Base-by-base conservation (phyloP, 768 basidiomycete genomes). In the Jaapia argillacea region DNA sequence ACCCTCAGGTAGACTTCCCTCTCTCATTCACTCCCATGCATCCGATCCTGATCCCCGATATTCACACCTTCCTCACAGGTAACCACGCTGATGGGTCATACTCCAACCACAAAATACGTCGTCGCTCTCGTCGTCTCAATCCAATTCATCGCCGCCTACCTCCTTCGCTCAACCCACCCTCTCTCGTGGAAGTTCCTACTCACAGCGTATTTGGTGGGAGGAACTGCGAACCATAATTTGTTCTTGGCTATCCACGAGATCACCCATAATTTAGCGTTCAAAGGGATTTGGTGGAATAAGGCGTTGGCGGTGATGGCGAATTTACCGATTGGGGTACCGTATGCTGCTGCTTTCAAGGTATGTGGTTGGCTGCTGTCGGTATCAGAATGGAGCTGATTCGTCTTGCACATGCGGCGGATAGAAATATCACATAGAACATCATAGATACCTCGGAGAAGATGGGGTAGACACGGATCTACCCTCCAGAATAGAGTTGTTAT, bases 201-300 rank as follows among this genome's bases (percentile, higher is more conserved):
- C 45, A 68, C 70, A 10, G 90, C 94, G 1, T 98, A 97, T 58
- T 69, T 64, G 12, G 72, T 98, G 40, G 96, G 96, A 2, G 96
- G 91, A 3, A 97, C 94, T 1, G 84, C 85, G 5, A 99, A 98
- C 64, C 96, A 99, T 60, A 99, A 98, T 60, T 73, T 94, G 28
- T 99, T 99, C 64, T 77, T 99, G 39, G 91, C 96, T 35, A 96
- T 99, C 43, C 96, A 99, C 58, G 96, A 99, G 58, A 96, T 99
- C 48, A 96, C 93, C 2, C 96, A 99, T 61, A 98, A 97, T 59
- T 74, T 99, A 22, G 96, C 91, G 2, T 98, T 97, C 67, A 75
- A 72, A 48, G 72, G 83, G 20, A 75, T 98, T 37, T 68, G 66
- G 41, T 77, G 81, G 5, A 99, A 98, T 66, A 91, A 93, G 55